A percentile compares a stretch with the other conserved stretches of the same genome.
These are phyloP conservation scores for Rutidosis leptorrhynchoides DNA, from an alignment of 129 eudicot species.

Conservation along the genomic window DNA sequence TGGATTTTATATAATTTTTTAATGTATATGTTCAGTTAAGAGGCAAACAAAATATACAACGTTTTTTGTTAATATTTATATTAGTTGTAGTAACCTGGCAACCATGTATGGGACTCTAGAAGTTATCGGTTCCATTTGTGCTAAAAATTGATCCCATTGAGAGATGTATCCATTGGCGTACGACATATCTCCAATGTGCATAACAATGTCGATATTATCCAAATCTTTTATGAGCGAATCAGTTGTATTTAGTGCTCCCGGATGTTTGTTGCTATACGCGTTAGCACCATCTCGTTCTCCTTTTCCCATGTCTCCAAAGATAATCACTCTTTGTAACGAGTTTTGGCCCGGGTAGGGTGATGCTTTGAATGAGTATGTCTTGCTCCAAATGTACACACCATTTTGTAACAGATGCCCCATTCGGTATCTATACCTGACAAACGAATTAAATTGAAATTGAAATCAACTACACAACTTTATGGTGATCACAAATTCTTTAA, in stretches of 20 bases:
- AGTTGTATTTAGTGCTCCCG: slow-evolving; percentile 71
- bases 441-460: neutral
- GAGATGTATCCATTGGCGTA: slow-evolving; percentile 76
- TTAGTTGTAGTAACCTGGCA: slow-evolving; percentile 48
- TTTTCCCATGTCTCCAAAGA: slow-evolving; percentile 88
- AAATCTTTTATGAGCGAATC: slow-evolving; percentile 58
- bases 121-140: slow-evolving; percentile 68
- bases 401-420: slow-evolving; percentile 54
- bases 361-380: slow-evolving; percentile 49
- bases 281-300: slow-evolving; percentile 84
- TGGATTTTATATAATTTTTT: no score
- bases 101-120: slow-evolving; percentile 70
- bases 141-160: slow-evolving; percentile 79
- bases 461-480: neutral
- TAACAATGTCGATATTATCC: slow-evolving; percentile 59
- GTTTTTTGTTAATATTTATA: no score
- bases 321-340: slow-evolving; percentile 62
- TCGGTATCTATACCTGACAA: slow-evolving; percentile 60
- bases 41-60: no score
- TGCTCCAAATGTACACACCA: slow-evolving; percentile 59
- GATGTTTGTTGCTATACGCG: slow-evolving; percentile 67
- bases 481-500: neutral
- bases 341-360: slow-evolving; percentile 87
- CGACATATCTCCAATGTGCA: slow-evolving; percentile 64
- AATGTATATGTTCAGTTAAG: no score